Base-by-base conservation (phyloP, 495 filamentous ascomycete genomes). In the Staphylotrichum longicolle region DNA sequence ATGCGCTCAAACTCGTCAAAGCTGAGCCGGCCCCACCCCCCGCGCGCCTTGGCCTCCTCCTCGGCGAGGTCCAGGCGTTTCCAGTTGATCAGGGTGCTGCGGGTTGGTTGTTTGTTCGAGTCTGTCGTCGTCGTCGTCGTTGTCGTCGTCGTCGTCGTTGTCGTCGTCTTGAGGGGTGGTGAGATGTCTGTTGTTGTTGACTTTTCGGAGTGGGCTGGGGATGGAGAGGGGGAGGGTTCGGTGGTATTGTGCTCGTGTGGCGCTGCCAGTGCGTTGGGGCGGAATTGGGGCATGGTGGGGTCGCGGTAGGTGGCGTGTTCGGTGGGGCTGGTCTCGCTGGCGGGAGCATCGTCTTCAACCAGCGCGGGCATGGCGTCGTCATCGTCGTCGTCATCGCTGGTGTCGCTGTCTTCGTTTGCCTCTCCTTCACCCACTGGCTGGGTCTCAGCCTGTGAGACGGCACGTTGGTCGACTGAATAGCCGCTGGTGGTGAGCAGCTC, bases 1-100 rank as follows among this genome's bases (percentile, higher is more conserved):
- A 88, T 84, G 33, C 75, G 71, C 61, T 88, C 83, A 70, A 93
- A 94, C 73, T 95, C 91, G 3, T 82, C 76, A 53, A 85, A 90
- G 65, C 74, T 86, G 20, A 95, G 73, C 64, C 83, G 82, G 1
- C 88, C 91, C 66, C 88, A 90, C 0, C 86, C 87, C 9, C 89
- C 89, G n/a, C 88, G 80, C 52, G 80, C 74, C 59, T 78, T 81
- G 9, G 87, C 84, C 70, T 92, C 87, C 54, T 80, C 72, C 66
- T 87, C 86, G 4, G 86, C 80, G 30, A 78, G 66, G 59, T 89
- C 83, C n/a, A 87, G 80, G 12, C 77, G 77, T 64, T 82, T 80
- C 62, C 87, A 83, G 14, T 73, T 66, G 41, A 77, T 73, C 9
- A 82, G 62, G 2, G 75, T 77, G 27, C 67, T 63, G 39, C 51